These are phyloP conservation scores for Xylaria venustula DNA, from an alignment of 495 filamentous ascomycete genomes.

Conservation along the genomic window DNA sequence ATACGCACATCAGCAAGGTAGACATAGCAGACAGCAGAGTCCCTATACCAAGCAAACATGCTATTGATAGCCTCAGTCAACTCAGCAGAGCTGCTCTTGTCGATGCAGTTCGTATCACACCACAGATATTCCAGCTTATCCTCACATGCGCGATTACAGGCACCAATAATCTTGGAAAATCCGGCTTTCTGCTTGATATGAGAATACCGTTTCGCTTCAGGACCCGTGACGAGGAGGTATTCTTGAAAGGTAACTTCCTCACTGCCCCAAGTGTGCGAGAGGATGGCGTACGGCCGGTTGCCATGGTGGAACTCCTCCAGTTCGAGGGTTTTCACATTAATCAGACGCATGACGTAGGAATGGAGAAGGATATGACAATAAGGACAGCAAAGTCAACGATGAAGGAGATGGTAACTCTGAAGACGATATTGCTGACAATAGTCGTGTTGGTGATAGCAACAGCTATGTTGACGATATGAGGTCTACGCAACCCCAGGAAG, in stretches of 20 bases:
- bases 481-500: too few relatives aligned
- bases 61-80: conserved; percentile 41
- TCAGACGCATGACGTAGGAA: conserved; percentile 38
- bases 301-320: conserved; percentile 35
- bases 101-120: conserved; percentile 42
- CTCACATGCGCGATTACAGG: conserved; percentile 15
- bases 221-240: conserved; percentile 6
- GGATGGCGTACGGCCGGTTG: conserved; percentile 40
- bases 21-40: conserved; percentile 34
- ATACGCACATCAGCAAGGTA: conserved; percentile 33
- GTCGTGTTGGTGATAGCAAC: too few relatives aligned
- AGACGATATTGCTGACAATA: too few relatives aligned
- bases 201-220: neutral
- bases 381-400: too few relatives aligned
- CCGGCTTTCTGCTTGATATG: conserved; percentile 20
- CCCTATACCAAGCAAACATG: conserved; percentile 41
- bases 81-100: conserved; percentile 43
- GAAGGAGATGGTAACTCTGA: too few relatives aligned
- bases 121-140: conserved; percentile 32
- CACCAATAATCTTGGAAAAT: conserved; percentile 26
- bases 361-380: neutral
- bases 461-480: too few relatives aligned
- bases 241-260: conserved; percentile 44
- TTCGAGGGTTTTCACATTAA: conserved; percentile 38
- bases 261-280: conserved; percentile 45